Evolutionary conservation across 345 rosid species (phyloP).

Genomic region (Acer campestre): DNA sequence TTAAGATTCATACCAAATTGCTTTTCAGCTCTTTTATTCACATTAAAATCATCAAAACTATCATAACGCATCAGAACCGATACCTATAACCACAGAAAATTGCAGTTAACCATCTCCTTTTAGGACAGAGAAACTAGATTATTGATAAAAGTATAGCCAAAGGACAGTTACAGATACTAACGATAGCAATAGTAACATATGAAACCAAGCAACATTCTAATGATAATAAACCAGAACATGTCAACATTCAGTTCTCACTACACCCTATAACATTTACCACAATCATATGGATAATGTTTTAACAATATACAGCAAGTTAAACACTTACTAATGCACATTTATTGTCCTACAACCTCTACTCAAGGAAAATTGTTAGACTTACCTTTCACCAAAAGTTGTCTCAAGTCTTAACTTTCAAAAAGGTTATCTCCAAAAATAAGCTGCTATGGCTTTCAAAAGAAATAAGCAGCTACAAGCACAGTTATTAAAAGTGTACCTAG

Average conservation of each 20-base stretch:
- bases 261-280: neutral
- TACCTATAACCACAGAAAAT: conserved; percentile 43
- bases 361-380: neutral
- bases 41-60: conserved; percentile 49
- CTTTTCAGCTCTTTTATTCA: conserved; percentile 44
- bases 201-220: neutral
- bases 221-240: neutral
- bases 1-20: conserved; percentile 37
- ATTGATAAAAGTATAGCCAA: neutral
- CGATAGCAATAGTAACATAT: neutral
- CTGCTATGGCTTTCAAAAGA: neutral
- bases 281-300: neutral
- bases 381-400: neutral
- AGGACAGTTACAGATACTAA: neutral
- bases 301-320: neutral
- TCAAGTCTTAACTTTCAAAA: neutral
- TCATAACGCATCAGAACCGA: conserved; percentile 53
- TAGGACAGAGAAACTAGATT: neutral
- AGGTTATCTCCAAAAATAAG: neutral
- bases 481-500: too few species aligned
- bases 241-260: neutral
- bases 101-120: neutral
- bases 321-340: neutral
- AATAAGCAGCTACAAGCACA: neutral
- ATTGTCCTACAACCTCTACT: neutral